Base-by-base conservation (phyloP, 2,329 filamentous ascomycete species). In the Talaromyces albobiverticillius region DNA sequence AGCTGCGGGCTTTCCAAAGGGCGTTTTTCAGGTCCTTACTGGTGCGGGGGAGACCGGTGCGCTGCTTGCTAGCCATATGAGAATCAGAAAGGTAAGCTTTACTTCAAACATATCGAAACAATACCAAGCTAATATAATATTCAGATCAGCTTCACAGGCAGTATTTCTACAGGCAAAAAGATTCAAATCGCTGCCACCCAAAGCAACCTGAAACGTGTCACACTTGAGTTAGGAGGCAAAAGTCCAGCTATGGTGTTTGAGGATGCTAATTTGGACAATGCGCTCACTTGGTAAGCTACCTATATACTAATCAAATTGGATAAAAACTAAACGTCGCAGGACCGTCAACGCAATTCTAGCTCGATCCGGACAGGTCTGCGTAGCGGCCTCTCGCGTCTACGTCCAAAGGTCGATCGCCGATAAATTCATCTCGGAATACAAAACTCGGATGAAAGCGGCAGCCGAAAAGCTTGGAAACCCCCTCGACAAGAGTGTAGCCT, bases 211-310 rank as follows among this genome's bases (percentile, higher is more conserved):
- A 76, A 76, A 63, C 64, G 68, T 18, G 69, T 76, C 4, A 75
- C 70, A 0, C 68, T 76, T 11, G 74, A 76, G 56, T 65, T 76
- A 1, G 74, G 74, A 16, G 75, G 75, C 14, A 77, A 78, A 58
- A 70, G 66, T 8, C 75, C 75, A 0, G 69, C 70, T 1, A 63
- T 77, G 4, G 66, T 77, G 6, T 77, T 78, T 54, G 71, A 76
- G 29, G 75, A 77, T 58, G 64, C 62, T 14, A 68, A 76, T 57
- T 61, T 78, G 9, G 71, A 76, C 4, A 73, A 76, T 18, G 72
- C 46, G 46, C 46, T 49, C n/a, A 49, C 46, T 18, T 49, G 46
- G 46, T 49, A 49, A 8, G 46, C n/a, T n/a, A n/a, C n/a, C n/a
- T n/a, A n/a, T n/a, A n/a, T n/a, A n/a, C n/a, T n/a, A n/a, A n/a